Percentiles rank a stretch among this genome's conserved stretches.
phyloP scores from a whole-genome alignment of 306 rosid genomes.

The Fragaria ananassa region DNA sequence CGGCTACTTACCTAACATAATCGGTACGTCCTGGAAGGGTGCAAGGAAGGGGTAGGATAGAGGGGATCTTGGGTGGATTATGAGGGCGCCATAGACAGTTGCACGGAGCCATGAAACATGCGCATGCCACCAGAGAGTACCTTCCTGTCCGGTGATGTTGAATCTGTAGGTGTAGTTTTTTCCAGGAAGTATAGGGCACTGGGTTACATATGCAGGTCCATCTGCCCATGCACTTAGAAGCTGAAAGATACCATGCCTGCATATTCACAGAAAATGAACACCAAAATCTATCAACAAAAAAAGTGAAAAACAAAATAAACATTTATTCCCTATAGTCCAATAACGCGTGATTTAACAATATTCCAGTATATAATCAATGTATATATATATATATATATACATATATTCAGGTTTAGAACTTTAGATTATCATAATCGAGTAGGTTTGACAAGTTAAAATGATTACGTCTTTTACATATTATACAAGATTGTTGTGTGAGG shows the following conservation, averaged over 20 bases:
- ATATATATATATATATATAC: not conserved
- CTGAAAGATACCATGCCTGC: slow-evolving; percentile 74
- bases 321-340: not conserved
- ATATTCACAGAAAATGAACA: not conserved
- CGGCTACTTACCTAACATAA: slow-evolving; percentile 40
- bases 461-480: not conserved
- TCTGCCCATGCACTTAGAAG: slow-evolving; percentile 60
- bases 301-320: not conserved
- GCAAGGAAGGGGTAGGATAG: slow-evolving; percentile 34
- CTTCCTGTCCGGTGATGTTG: slow-evolving; percentile 55
- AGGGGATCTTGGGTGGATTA: slow-evolving; percentile 26
- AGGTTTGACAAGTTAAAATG: not conserved
- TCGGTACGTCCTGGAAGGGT: slow-evolving; percentile 47
- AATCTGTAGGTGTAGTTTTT: slow-evolving; percentile 46
- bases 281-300: not conserved
- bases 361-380: not conserved
- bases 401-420: not conserved
- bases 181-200: slow-evolving; percentile 56
- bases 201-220: slow-evolving; percentile 64
- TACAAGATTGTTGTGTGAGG: not conserved
- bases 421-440: not conserved
- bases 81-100: too few relatives aligned
- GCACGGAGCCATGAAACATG: too few relatives aligned
- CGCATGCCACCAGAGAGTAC: slow-evolving; percentile 46
- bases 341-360: not conserved